phyloP scores from a whole-genome alignment of 2,329 filamentous ascomycete genomes.

The Trichoderma citrinoviride region DNA sequence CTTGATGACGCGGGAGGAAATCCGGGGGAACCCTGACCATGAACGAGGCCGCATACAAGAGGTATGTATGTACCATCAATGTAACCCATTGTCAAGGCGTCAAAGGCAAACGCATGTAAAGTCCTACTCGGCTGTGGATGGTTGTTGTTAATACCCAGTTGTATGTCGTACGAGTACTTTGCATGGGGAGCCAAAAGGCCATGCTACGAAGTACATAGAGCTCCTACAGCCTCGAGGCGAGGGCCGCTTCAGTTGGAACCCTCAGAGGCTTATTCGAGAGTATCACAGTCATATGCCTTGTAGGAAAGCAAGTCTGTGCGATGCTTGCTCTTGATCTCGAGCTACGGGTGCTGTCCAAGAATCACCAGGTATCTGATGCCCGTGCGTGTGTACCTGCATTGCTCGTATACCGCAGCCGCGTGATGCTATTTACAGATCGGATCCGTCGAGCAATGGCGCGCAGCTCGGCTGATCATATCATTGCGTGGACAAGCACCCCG shows the following conservation, averaged over 20 bases:
- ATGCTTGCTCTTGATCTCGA: not conserved
- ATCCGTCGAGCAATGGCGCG: no score
- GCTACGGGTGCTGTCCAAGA: not conserved
- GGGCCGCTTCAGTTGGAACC: not conserved
- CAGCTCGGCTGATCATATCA: not conserved
- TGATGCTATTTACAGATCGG: not conserved
- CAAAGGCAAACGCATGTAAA: constrained; percentile 1
- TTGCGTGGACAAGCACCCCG: not conserved
- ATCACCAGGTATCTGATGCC: not conserved
- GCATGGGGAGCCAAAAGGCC: not conserved
- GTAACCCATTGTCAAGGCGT: not conserved
- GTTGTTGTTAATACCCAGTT: no score
- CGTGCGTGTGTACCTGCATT: not conserved
- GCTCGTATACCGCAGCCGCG: not conserved
- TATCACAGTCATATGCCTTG: not conserved
- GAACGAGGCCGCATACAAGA: not conserved
- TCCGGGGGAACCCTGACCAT: not conserved
- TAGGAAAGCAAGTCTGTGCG: not conserved
- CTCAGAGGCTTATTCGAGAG: not conserved
- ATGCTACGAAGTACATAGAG: not conserved
- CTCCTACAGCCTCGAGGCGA: not conserved
- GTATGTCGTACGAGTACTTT: no score
- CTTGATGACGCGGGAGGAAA: not conserved
- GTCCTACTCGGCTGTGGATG: not conserved
- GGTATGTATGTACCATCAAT: not conserved